These are phyloP conservation scores for Parathielavia hyrcaniae DNA, from an alignment of 495 filamentous ascomycete genomes.

Conservation along the genomic window DNA sequence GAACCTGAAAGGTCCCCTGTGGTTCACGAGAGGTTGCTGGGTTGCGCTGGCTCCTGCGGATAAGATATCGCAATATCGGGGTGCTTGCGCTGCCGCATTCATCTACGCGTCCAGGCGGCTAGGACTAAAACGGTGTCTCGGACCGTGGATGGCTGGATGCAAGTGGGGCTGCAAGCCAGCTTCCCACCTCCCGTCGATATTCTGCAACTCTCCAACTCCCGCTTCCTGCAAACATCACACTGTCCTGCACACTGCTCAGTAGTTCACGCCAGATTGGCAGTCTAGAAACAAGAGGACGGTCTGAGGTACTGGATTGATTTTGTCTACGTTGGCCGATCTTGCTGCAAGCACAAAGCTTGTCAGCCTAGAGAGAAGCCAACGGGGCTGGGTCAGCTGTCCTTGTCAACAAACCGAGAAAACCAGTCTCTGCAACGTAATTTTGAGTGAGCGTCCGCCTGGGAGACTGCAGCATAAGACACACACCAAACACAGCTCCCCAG, in stretches of 20 bases:
- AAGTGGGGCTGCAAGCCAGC: constrained; percentile 21
- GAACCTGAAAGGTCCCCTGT: constrained; percentile 12
- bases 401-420: background rate
- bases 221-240: constrained; percentile 15
- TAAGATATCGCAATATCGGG: constrained; percentile 14
- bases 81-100: background rate
- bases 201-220: constrained; percentile 13
- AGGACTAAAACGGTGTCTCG: constrained; percentile 9
- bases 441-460: constrained; percentile 11
- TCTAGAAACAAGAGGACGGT: constrained; percentile 1
- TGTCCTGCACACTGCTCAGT: constrained; percentile 12
- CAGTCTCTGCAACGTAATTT: constrained; percentile 14
- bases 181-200: constrained; percentile 1
- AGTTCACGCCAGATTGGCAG: background rate
- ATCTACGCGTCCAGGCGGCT: constrained; percentile 7
- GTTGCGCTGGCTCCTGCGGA: constrained; percentile 8
- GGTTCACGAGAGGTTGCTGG: constrained; percentile 18
- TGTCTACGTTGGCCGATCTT: constrained; percentile 5
- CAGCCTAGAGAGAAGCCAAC: constrained; percentile 4
- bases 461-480: background rate
- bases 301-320: constrained; percentile 5
- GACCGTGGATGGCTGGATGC: too few species aligned
- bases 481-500: background rate
- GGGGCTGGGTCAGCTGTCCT: background rate
- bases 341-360: constrained; percentile 15